phyloP scores from a whole-genome alignment of 805 yeast species.

The Candida pseudofarinosa region DNA sequence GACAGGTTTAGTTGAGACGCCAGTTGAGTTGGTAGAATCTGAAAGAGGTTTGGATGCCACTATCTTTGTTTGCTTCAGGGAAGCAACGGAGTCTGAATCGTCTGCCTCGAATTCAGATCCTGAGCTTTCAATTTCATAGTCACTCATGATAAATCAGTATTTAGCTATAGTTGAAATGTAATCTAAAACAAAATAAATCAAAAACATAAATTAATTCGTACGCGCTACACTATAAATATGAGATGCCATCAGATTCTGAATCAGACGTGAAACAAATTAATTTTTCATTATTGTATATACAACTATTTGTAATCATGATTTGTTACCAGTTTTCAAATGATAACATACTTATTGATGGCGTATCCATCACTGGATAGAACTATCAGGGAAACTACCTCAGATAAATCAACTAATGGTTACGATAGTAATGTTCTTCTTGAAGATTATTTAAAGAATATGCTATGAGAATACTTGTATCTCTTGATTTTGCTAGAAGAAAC shows the following conservation, averaged over 20 bases:
- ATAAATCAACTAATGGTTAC: background rate
- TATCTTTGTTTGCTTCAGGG: slow-evolving; percentile 11
- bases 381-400: too few species aligned
- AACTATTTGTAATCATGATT: background rate
- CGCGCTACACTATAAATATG: background rate
- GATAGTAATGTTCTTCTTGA: background rate
- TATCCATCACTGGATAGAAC: too few species aligned
- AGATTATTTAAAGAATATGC: too few species aligned
- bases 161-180: background rate
- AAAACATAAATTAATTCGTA: background rate
- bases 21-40: slow-evolving; percentile 17
- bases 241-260: background rate
- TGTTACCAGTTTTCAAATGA: too few species aligned
- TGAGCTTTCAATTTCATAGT: slow-evolving; percentile 8
- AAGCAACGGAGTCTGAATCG: slow-evolving; percentile 16
- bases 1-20: slow-evolving; percentile 12
- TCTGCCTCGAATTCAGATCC: slow-evolving; percentile 13
- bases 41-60: slow-evolving; percentile 15
- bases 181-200: background rate
- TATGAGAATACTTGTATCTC: too few species aligned
- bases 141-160: slow-evolving; percentile 7
- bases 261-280: background rate
- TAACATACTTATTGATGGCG: too few species aligned
- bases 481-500: too few species aligned
- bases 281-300: background rate